phyloP scores from a whole-genome alignment of 495 filamentous ascomycete genomes.

The Neurospora sp. region DNA sequence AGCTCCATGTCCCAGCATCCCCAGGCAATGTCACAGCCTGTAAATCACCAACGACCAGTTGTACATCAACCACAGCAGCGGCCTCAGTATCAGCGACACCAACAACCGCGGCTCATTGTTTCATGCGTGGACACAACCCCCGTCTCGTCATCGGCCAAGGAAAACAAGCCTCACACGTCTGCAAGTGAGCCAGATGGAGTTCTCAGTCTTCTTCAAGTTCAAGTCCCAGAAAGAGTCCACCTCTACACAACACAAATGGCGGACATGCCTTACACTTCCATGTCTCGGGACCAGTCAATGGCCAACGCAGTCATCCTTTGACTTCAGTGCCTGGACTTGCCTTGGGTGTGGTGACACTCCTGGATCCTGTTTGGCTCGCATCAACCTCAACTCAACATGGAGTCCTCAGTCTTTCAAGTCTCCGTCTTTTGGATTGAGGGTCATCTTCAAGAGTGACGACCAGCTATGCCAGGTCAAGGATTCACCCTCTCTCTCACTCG shows the following conservation, averaged over 20 bases:
- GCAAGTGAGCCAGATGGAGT: neutral
- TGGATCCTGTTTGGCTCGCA: neutral
- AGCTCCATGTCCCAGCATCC: neutral
- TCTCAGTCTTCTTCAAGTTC: neutral
- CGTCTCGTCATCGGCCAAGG: neutral
- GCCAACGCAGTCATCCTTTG: neutral
- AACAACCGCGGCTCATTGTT: neutral
- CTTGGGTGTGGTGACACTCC: neutral
- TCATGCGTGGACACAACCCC: neutral
- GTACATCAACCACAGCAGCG: neutral
- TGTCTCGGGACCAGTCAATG: neutral
- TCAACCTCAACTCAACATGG: neutral
- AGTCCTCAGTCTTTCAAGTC: neutral
- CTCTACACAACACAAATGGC: neutral
- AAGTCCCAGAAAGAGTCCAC: neutral
- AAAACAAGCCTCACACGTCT: neutral
- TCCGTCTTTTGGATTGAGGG: too few species aligned
- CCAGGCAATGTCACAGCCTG: neutral
- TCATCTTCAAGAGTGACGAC: too few species aligned
- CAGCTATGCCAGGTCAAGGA: too few species aligned
- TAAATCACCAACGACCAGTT: neutral
- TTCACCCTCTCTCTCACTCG: too few species aligned
- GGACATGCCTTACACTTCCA: neutral
- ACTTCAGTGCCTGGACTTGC: neutral
- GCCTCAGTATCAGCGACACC: neutral